Evolutionary conservation across 2,329 filamentous ascomycete genomes (phyloP).

Genomic region (Penicillium sp.): DNA sequence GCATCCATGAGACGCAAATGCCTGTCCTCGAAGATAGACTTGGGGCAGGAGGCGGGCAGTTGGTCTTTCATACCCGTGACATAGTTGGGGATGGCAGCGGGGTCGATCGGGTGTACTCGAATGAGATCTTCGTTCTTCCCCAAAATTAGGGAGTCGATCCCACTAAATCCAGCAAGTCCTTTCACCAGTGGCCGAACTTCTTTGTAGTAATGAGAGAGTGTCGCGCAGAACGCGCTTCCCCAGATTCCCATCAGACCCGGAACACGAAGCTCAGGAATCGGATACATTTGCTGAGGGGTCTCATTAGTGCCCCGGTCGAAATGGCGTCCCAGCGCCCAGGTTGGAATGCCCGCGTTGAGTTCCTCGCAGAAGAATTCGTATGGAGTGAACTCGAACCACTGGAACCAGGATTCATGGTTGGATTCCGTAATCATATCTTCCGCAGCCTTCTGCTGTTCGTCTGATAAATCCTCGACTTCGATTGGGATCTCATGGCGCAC

Average conservation of each 20-base stretch:
- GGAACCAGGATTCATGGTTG: conserved; percentile 75
- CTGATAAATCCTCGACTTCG: conserved; percentile 35
- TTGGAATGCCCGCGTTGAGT: conserved; percentile 83
- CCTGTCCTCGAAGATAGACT: conserved; percentile 62
- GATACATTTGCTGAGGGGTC: conserved; percentile 56
- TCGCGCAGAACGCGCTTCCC: conserved; percentile 93
- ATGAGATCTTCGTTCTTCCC: conserved; percentile 76
- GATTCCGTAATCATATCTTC: conserved; percentile 43
- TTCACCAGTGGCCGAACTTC: conserved; percentile 80
- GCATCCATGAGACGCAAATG: conserved; percentile 90
- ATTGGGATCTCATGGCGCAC: conserved; percentile 91
- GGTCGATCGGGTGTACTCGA: conserved; percentile 92
- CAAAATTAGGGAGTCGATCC: conserved; percentile 75
- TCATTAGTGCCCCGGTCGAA: conserved; percentile 68
- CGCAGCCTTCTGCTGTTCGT: conserved; percentile 21
- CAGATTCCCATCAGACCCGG: conserved; percentile 89
- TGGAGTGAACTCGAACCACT: conserved; percentile 94
- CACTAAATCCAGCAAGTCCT: conserved; percentile 65
- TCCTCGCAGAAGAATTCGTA: conserved; percentile 97
- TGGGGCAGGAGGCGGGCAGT: conserved; percentile 70
- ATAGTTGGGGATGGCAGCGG: conserved; percentile 85
- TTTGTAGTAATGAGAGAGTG: conserved; percentile 89
- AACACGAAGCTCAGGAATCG: conserved; percentile 76
- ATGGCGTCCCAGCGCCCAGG: conserved; percentile 80
- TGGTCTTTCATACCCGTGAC: conserved; percentile 71